Conservation (phyloP, 257 asterid species). For the Rhazya stricta region DNA sequence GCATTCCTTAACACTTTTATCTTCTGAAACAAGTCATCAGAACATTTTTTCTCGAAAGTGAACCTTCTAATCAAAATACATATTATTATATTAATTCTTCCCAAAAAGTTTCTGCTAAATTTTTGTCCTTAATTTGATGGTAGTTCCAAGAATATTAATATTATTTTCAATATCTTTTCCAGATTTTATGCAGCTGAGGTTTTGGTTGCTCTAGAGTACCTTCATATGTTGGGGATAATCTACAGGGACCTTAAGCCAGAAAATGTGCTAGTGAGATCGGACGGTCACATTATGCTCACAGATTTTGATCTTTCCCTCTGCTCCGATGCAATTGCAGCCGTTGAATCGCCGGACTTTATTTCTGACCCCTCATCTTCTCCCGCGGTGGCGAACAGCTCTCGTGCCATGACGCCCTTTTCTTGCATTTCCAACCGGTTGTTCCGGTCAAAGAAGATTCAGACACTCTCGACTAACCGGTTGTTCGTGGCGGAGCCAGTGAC, state of each 20-base stretch:
- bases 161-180: constrained; percentile 2
- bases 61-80: not conserved
- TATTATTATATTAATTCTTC: constrained; percentile 3
- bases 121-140: not conserved
- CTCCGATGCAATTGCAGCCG: constrained; percentile 73
- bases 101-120: constrained; percentile 1
- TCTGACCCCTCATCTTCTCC: constrained; percentile 33
- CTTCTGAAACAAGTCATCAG: constrained; percentile 35
- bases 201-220: constrained; percentile 79
- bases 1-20: constrained; percentile 13
- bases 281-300: constrained; percentile 90
- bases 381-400: constrained; percentile 7
- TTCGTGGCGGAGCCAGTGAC: constrained; percentile 87
- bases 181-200: constrained; percentile 94
- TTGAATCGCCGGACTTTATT: constrained; percentile 55
- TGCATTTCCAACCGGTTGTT: constrained; percentile 59
- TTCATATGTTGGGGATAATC: constrained; percentile 86
- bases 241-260: constrained; percentile 91
- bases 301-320: constrained; percentile 82
- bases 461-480: constrained; percentile 49
- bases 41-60: constrained; percentile 2
- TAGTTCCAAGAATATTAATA: not conserved
- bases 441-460: constrained; percentile 64
- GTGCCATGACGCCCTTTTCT: constrained; percentile 47
- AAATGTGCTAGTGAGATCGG: constrained; percentile 84